Evolutionary conservation across 2,329 filamentous ascomycete species (phyloP), one percentile per base, ranked within the genome.

Genomic region (Pseudopithomyces chartarum): DNA sequence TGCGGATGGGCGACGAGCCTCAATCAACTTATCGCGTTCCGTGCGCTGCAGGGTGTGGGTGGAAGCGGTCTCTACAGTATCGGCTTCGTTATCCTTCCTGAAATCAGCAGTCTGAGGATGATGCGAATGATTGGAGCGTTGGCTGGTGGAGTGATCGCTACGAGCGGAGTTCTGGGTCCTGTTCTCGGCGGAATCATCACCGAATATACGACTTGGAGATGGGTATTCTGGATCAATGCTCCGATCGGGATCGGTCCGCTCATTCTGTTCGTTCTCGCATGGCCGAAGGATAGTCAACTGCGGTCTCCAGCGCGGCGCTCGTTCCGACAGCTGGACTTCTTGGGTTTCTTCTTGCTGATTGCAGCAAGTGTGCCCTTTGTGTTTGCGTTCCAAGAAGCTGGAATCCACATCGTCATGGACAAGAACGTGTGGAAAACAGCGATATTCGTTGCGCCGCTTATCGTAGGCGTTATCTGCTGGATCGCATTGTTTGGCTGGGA

Each of bases 381-480:
- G 0, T 86, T 85, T 61, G 76, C 85, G 1, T 85, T 87, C 54
- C 84, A 87, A 62, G 81, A 81, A 59, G 79, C 79, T 2, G 80
- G 80, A 1, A 67, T 70, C 0, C 59, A 72, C 2, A 55, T 59
- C 0, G 52, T 54, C n/a, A 42, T 44, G 20, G 23, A 56, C 13
- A 44, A 45, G 26, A 15, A 50, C 19, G 39, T 56, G 10, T 58
- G 56, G 56, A 52, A 39, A 8, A 52, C 56, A 17, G 52, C 53
- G 0, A 44, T 58, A 10, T 53, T 58, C 23, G 17, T 56, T 7
- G 48, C 52, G 6, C 53, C 56, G 7, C 46, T 58, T 2, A 1
- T 46, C 22, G 44, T 55, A 23, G 53, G 56, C 17, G 19, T 52
- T 19, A 20, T 58, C 7, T 52, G 52, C 43, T 58, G 50, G 10